phyloP scores from a whole-genome alignment of 106 monocot genomes.

The Xerophyta viscosa region DNA sequence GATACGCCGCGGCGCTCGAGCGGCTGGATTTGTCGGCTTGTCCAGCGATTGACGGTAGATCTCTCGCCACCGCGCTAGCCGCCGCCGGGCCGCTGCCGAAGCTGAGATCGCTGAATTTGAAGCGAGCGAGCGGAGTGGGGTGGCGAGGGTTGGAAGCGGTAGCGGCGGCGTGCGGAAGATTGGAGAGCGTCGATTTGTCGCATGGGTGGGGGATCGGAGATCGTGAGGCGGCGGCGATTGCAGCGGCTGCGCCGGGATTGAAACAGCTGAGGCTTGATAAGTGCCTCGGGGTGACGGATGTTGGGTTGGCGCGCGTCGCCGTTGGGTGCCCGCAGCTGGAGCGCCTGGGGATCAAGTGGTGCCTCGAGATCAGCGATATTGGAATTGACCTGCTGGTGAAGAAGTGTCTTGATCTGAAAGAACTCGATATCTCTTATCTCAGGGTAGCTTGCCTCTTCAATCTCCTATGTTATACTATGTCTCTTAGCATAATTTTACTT shows the following conservation, averaged over 20 bases:
- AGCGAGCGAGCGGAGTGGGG: constrained; percentile 40
- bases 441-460: constrained; percentile 22
- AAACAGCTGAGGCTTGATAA: constrained; percentile 55
- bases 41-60: constrained; percentile 35
- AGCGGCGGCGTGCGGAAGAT: constrained; percentile 38
- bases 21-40: constrained; percentile 58
- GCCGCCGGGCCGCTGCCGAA: neutral
- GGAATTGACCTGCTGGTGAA: constrained; percentile 73
- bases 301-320: constrained; percentile 67
- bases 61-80: constrained; percentile 12
- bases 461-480: neutral
- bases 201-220: constrained; percentile 59
- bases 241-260: constrained; percentile 34
- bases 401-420: constrained; percentile 57
- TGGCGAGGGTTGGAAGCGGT: constrained; percentile 67
- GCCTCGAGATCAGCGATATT: constrained; percentile 67
- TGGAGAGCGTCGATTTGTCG: constrained; percentile 68
- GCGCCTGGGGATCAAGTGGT: constrained; percentile 70
- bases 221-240: constrained; percentile 66
- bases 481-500: too few relatives aligned
- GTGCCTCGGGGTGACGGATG: constrained; percentile 70
- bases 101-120: constrained; percentile 34
- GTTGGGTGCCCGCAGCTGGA: constrained; percentile 55
- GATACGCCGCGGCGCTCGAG: constrained; percentile 25
- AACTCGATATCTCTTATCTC: constrained; percentile 68